Evolutionary conservation across 495 filamentous ascomycete genomes (phyloP), one percentile per base, ranked within the genome.

Genomic region (Acidiella bohemica): DNA sequence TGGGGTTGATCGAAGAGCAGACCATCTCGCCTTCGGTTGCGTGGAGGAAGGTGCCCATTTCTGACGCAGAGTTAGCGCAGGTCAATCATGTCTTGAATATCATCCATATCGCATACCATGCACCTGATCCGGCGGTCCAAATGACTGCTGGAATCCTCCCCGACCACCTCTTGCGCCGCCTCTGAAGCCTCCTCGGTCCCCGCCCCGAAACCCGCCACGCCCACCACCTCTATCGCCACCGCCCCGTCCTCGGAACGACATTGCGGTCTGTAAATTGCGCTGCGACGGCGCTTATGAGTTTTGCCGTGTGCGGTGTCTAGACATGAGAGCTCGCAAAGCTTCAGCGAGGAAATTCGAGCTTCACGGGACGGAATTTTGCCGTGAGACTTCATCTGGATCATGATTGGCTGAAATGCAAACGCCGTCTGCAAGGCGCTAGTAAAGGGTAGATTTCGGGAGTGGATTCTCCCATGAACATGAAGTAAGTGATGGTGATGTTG

Each of bases 1-100:
- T 96, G 41, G 82, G 69, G 67, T 94, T 96, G 60, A 79, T 75
- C 39, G 81, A 87, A 64, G 82, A 74, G 78, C 86, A 93, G 46
- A 97, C 76, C 66, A 97, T 84, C 62, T 97, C 90, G 55, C 90
- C 88, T 62, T 97, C 90, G 63, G 81, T 86, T 26, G 83, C 75
- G 64, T 97, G 90, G 57, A 95, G 61, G 63, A 96, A 88, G 50
- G 73, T 70, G 56, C 90, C 90, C 80, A 97, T 83, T 67, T 94
- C 83, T 84, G 49, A 36, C 8, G 12, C 24, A 1, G 8, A 32
- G 56, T 39, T 56, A 45, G 23, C 33, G 57, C 60, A 47, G n/a
- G n/a, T n/a, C n/a, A n/a, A 58, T 60, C 30, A 58, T 44, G 20
- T 29, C 46, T 11, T 29, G 12, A 14, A 18, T 13, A 21, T 25